These are phyloP conservation scores for Corrigiola litoralis DNA, from an alignment of 179 eudicot species.

Conservation along the genomic window DNA sequence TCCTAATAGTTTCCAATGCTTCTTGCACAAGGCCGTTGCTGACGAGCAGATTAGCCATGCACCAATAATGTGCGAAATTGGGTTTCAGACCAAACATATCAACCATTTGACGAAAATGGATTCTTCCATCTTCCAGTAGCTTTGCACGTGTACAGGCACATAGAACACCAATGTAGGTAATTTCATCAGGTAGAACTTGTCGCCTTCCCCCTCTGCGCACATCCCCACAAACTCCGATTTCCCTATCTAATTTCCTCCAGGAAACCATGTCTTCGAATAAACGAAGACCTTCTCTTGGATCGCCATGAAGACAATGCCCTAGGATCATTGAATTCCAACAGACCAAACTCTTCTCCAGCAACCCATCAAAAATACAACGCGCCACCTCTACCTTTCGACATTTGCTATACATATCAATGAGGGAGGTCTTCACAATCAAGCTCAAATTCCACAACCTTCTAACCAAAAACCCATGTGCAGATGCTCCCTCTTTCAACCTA, in stretches of 20 bases:
- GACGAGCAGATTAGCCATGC: slow-evolving; percentile 69
- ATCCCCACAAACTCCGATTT: not conserved
- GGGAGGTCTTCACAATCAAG: slow-evolving; percentile 46
- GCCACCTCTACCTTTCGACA: slow-evolving; percentile 52
- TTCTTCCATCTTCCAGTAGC: slow-evolving; percentile 48
- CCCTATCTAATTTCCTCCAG: slow-evolving; percentile 8
- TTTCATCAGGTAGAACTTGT: slow-evolving; percentile 46
- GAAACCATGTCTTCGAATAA: slow-evolving; percentile 47
- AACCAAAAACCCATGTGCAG: slow-evolving; percentile 51
- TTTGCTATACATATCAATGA: slow-evolving; percentile 74
- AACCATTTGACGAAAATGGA: slow-evolving; percentile 50
- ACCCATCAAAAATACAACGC: slow-evolving; percentile 46
- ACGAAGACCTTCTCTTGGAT: slow-evolving; percentile 54
- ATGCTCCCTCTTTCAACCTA: slow-evolving; percentile 61
- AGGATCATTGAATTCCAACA: slow-evolving; percentile 86
- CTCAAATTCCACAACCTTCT: slow-evolving; percentile 27
- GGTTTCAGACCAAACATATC: slow-evolving; percentile 44
- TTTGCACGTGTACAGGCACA: slow-evolving; percentile 72
- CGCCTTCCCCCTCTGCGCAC: slow-evolving; percentile 3
- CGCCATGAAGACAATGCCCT: slow-evolving; percentile 69
- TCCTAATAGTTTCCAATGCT: slow-evolving; percentile 48
- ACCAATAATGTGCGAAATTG: slow-evolving; percentile 76
- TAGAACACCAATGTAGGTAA: slow-evolving; percentile 61
- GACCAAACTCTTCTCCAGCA: slow-evolving; percentile 46
- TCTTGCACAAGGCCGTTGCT: slow-evolving; percentile 52